Base-by-base conservation (phyloP, 148 eudicot genomes). In the Rhododendron ovatum region DNA sequence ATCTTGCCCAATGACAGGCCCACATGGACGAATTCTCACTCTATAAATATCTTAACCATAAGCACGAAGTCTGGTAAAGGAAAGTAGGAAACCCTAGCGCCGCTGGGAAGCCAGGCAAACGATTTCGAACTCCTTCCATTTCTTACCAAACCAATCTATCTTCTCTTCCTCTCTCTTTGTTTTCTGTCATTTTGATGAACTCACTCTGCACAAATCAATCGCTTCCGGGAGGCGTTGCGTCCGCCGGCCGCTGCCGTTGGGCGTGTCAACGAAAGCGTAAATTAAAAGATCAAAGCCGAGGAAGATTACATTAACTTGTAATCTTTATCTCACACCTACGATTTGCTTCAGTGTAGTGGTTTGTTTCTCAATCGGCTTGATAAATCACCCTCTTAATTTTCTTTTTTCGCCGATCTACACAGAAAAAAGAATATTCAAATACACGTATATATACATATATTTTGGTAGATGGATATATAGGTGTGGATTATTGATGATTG, bases 211-310 rank as follows among this genome's bases (percentile, higher is more conserved):
- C 22, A 13, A 17, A 74, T 17, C 45, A 35, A 74, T 74, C 24
- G 78, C 78, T 74, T 74, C 43, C 78, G 78, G 18, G 78, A 81
- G 83, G 83, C 71, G 83, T 81, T 81, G 83, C 83, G 83, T 81
- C 59, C 83, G 14, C 4, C 55, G 71, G 67, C 45, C 47, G 47
- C 35, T 69, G 35, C 71, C 83, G 83, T 10, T 35, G 71, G 83
- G 22, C 83, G 83, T 47, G 83, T 81, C 83, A 81, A 35, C 47
- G 71, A 20, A 57, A 55, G 83, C 83, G 69, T 57, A 81, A 81
- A 81, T 35, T 55, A 4, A 24, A 50, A 35, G 3, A 11, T 81
- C 83, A 81, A 0, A 15, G 83, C 83, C 83, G 83, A 74, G 78
- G 45, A 17, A 15, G 14, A 74, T 14, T 74, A 81, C 9, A 0